Base-by-base conservation (phyloP, 768 basidiomycete genomes). In the Melanogaster broomeanus region DNA sequence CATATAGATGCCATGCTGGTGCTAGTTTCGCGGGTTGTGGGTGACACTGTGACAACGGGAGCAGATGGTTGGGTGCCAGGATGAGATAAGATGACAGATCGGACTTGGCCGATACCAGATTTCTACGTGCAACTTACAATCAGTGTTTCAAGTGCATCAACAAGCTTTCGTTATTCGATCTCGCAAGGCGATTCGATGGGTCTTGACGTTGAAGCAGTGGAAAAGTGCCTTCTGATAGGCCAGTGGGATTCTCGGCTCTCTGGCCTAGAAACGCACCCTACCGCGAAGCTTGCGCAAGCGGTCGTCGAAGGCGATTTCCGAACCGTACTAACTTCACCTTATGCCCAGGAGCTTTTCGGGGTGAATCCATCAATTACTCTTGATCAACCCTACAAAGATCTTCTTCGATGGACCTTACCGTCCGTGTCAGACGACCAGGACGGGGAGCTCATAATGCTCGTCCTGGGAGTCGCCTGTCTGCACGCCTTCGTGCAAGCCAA, bases 401-500 rank as follows among this genome's bases (percentile, higher is more conserved):
- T 74, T 56, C 63, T 76, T 49, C 43, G 52, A 15, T 73, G 75
- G 56, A 42, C 62, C 3, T 55, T 61, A 10, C 47, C 66, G 5
- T 52, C 68, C n/a, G 56, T 62, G 9, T 40, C 62, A 4, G 70
- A 74, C 43, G 67, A 70, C 3, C 60, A 67, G 13, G 77, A 79
- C 38, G 70, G 69, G 34, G 88, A 89, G 65, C 60, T 87, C 19
- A 53, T 77, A 33, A 78, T 77, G 27, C 73, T 98, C 34, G 68
- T 81, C 11, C 56, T 93, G 10, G 92, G 83, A 0, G 77, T 96
- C 10, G 85, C 93, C 6, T 87, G 87, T 55, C 75, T 98, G 21
- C 93, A 97, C 57, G 83, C 90, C 0, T 99, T 95, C 72, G 76
- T 94, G 5, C 97, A 99, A 67, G 78, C 76, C 25, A 99, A 99